A percentile compares a stretch with the other conserved stretches of the same genome.
These are phyloP conservation scores for Corniculantispora saksenae DNA, from an alignment of 2,329 filamentous ascomycete species.

Conservation along the genomic window DNA sequence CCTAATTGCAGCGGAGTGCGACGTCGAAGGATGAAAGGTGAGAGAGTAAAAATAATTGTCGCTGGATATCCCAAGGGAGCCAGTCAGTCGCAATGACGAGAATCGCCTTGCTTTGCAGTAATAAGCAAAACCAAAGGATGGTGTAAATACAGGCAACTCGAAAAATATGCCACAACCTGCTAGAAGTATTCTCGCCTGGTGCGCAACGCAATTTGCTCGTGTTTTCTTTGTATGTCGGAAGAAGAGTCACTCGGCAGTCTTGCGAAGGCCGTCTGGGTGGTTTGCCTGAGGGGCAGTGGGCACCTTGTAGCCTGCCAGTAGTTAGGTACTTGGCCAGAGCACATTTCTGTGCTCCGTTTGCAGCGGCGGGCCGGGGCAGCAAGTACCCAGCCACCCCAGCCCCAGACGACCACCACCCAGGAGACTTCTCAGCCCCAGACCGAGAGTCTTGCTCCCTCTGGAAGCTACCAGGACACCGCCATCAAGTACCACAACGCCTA, in stretches of 20 bases:
- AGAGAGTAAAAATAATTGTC: neutral
- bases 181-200: neutral
- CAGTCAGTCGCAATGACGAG: neutral
- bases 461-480: constrained; percentile 41
- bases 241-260: neutral
- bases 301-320: neutral
- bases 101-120: neutral
- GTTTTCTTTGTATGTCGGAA: constrained; percentile 4
- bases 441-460: constrained; percentile 13
- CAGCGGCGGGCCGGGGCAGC: neutral
- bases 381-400: neutral
- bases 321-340: neutral
- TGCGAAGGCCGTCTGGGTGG: neutral
- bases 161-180: neutral
- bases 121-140: neutral
- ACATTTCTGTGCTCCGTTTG: neutral
- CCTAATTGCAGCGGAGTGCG: neutral
- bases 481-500: constrained; percentile 83
- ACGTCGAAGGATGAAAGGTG: neutral
- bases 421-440: neutral
- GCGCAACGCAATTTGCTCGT: constrained; percentile 5
- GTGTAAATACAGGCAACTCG: neutral
- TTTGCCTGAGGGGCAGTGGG: constrained; percentile 13
- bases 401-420: neutral
- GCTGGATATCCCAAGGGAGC: neutral